Conservation (phyloP, 2,329 filamentous ascomycete species). For the Alternaria burnsii region DNA sequence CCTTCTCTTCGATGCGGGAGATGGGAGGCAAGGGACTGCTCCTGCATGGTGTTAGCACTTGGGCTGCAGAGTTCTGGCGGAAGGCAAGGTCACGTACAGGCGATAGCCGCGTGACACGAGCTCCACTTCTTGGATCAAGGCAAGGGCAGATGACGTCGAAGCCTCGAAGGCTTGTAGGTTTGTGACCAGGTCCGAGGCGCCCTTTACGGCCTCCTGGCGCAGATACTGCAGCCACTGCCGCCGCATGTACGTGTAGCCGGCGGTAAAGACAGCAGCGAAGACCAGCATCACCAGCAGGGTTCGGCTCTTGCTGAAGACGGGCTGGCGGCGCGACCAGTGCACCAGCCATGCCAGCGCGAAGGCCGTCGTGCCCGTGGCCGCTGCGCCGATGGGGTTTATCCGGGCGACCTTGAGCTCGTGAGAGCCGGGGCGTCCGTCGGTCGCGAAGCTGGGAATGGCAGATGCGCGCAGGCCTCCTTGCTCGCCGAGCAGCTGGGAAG, state of each 20-base stretch:
- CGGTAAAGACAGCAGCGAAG: constrained; percentile 61
- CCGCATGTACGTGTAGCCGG: constrained; percentile 76
- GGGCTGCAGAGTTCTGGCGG: not conserved
- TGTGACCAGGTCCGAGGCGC: constrained; percentile 73
- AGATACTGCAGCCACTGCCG: constrained; percentile 84
- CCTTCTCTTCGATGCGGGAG: constrained; percentile 84
- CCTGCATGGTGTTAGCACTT: constrained; percentile 58
- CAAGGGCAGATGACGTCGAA: constrained; percentile 76
- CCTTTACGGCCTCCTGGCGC: constrained; percentile 75
- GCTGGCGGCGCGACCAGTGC: constrained; percentile 71
- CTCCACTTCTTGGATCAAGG: constrained; percentile 93
- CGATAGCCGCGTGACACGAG: constrained; percentile 90
- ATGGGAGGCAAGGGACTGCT: constrained; percentile 92
- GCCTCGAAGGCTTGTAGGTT: constrained; percentile 84
- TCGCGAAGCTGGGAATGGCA: constrained; percentile 37
- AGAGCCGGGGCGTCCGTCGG: constrained; percentile 33
- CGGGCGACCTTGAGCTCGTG: constrained; percentile 53
- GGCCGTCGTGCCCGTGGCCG: constrained; percentile 69
- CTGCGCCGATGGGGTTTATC: constrained; percentile 70
- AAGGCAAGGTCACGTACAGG: constrained; percentile 64
- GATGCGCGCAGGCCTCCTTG: constrained; percentile 52
- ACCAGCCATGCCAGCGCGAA: constrained; percentile 72
- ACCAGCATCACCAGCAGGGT: constrained; percentile 58
- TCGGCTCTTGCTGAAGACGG: constrained; percentile 65
- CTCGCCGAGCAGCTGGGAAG: constrained; percentile 84